phyloP scores from a whole-genome alignment of 2,329 filamentous ascomycete species.

The Purpureocillium takamizusanense region DNA sequence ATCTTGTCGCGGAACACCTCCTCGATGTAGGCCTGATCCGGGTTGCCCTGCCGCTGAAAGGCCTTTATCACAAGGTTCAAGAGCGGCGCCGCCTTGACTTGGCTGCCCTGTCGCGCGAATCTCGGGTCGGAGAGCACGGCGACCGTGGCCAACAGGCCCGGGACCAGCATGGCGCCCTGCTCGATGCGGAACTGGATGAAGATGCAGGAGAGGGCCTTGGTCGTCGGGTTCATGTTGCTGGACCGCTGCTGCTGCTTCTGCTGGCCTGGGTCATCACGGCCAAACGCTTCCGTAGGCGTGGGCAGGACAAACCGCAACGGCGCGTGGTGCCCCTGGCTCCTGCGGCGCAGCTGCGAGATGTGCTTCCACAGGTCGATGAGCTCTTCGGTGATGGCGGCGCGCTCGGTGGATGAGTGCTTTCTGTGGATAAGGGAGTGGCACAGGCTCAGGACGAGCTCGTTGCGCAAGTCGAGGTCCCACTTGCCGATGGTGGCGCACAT shows the following conservation, averaged over 20 bases:
- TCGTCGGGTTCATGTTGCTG: constrained; percentile 5
- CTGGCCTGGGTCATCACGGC: constrained; percentile 1
- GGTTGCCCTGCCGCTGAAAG: constrained; percentile 8
- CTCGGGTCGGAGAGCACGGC: constrained; percentile 19
- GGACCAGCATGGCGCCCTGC: constrained; percentile 16
- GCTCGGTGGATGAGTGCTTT: constrained; percentile 7
- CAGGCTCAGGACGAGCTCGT: constrained; percentile 21
- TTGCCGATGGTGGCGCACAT: constrained; percentile 16
- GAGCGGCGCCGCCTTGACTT: constrained; percentile 16
- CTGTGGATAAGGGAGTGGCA: constrained; percentile 15
- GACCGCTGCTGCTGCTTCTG: constrained; percentile 1
- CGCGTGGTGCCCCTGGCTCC: constrained; percentile 10
- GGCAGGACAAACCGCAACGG: constrained; percentile 20
- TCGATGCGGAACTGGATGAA: constrained; percentile 19
- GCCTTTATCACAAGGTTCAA: constrained; percentile 15
- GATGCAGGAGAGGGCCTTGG: constrained; percentile 17
- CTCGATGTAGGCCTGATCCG: constrained; percentile 11
- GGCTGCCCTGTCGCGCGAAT: constrained; percentile 5
- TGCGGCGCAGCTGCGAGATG: constrained; percentile 23
- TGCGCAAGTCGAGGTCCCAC: constrained; percentile 16
- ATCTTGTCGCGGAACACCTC: constrained; percentile 9
- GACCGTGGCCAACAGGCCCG: constrained; percentile 22
- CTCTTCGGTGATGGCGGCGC: constrained; percentile 15
- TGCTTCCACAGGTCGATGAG: constrained; percentile 27
- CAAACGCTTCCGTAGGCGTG: constrained; percentile 15